Evolutionary conservation across 768 basidiomycete genomes (phyloP), one percentile per base, ranked within the genome.

Genomic region (Nidula microcarpa): DNA sequence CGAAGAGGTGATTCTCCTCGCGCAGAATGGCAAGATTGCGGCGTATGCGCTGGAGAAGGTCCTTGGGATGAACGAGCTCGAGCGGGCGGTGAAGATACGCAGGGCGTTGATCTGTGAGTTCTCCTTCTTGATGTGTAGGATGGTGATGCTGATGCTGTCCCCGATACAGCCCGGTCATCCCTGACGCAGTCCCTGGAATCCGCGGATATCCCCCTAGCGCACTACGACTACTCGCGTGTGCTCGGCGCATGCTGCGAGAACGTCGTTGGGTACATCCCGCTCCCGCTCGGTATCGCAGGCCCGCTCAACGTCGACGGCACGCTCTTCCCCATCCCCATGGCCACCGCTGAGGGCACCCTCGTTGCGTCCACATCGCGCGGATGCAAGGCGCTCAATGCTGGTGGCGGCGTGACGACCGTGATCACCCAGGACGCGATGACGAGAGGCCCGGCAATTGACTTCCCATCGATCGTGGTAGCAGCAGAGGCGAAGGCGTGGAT

Each of bases 181-280:
- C 68, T 71, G 32, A 97, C 93, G 0, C 82, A 89, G 68, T 89
- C 91, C 0, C 78, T 98, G 32, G 97, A 98, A 66, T 56, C 68
- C 8, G 94, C 91, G 0, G 84, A 88, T 18, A 75, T 98, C 8
- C 97, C 97, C 0, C 82, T 87, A 77, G 64, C 79, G 17, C 74
- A 86, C 66, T 99, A 97, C 68, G 95, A 98, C 69, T 99, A 98
- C 73, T 86, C 88, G 37, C 85, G 89, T 8, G 94, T 99, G 33
- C 80, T 94, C 50, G 96, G 95, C 53, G 94, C 96, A 8, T 99
- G 96, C 73, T 99, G 97, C 71, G 97, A 99, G 73, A 98, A 99
- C 68, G 97, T 99, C 49, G 84, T 98, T 47, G 97, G 97, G 33
- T 99, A 91, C 68, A 93, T 98, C 68, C 97, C 96, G 41, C 71